Conservation (phyloP, 495 filamentous ascomycete species). For the Halenospora varia region DNA sequence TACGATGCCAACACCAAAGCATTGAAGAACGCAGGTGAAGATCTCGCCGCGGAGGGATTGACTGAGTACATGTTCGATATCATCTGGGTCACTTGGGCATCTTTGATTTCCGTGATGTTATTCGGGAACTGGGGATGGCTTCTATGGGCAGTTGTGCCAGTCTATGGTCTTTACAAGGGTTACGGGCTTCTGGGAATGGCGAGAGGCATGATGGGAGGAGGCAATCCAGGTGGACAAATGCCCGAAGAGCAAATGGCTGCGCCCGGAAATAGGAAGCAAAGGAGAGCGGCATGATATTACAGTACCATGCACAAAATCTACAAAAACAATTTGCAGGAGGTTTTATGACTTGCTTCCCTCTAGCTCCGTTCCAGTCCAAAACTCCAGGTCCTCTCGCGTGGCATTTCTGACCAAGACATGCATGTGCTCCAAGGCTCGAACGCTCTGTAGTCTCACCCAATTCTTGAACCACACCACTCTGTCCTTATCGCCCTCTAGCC, state of each 20-base stretch:
- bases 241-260: conserved; percentile 29
- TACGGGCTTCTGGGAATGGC: conserved; percentile 62
- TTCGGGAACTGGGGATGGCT: conserved; percentile 78
- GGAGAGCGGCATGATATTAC: conserved; percentile 24
- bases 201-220: conserved; percentile 56
- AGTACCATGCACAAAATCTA: too few relatives aligned
- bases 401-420: conserved; percentile 40
- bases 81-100: conserved; percentile 84
- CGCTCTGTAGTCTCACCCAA: conserved; percentile 84
- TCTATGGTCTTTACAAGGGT: conserved; percentile 66
- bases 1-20: conserved; percentile 60
- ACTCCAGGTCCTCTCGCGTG: conserved; percentile 19
- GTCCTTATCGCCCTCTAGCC: conserved; percentile 47
- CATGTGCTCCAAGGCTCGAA: conserved; percentile 74
- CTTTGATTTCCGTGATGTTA: conserved; percentile 57
- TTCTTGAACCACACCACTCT: conserved; percentile 93
- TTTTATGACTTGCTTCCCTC: not conserved
- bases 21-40: conserved; percentile 74
- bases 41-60: conserved; percentile 80
- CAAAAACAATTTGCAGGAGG: too few relatives aligned
- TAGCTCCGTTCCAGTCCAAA: conserved; percentile 19
- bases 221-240: conserved; percentile 29
- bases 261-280: conserved; percentile 46
- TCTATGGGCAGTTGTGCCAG: conserved; percentile 64
- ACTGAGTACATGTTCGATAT: conserved; percentile 99